These are phyloP conservation scores for Corchorus capsularis DNA, from an alignment of 345 rosid species.

Conservation along the genomic window DNA sequence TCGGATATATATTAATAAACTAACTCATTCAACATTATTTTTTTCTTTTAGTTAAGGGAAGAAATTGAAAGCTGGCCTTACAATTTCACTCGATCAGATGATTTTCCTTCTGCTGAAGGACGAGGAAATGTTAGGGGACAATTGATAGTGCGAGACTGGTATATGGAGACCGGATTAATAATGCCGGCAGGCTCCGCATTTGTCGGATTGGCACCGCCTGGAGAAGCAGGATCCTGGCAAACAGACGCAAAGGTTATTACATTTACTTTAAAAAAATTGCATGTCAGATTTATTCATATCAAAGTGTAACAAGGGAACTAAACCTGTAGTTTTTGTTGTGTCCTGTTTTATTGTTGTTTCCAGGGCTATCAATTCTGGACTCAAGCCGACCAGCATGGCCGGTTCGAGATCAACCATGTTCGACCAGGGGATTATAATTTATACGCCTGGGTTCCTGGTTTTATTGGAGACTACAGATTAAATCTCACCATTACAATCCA, in stretches of 20 bases:
- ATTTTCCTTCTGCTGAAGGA: conserved; percentile 50
- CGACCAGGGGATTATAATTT: conserved; percentile 64
- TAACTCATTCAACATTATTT: neutral
- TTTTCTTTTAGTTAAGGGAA: conserved; percentile 40
- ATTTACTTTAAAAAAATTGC: neutral
- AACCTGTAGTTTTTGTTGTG: neutral
- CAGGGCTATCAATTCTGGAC: conserved; percentile 97
- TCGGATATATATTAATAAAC: neutral
- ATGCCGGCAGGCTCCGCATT: conserved; percentile 46
- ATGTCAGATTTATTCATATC: neutral
- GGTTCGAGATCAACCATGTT: conserved; percentile 57
- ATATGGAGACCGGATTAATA: conserved; percentile 19
- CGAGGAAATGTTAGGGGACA: conserved; percentile 70
- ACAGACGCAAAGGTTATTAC: conserved; percentile 56
- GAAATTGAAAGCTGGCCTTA: conserved; percentile 82
- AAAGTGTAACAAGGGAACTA: neutral
- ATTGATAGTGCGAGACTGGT: conserved; percentile 62
- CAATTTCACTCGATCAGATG: conserved; percentile 46
- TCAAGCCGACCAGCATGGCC: conserved; percentile 49
- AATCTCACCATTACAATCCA: conserved; percentile 35
- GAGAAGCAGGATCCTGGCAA: conserved; percentile 90
- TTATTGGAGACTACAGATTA: conserved; percentile 67
- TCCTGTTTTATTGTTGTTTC: neutral
- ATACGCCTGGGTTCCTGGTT: conserved; percentile 70
- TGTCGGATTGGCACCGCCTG: conserved; percentile 82